Base-by-base conservation (phyloP, 2,329 filamentous ascomycete species). In the Beauveria bassiana region DNA sequence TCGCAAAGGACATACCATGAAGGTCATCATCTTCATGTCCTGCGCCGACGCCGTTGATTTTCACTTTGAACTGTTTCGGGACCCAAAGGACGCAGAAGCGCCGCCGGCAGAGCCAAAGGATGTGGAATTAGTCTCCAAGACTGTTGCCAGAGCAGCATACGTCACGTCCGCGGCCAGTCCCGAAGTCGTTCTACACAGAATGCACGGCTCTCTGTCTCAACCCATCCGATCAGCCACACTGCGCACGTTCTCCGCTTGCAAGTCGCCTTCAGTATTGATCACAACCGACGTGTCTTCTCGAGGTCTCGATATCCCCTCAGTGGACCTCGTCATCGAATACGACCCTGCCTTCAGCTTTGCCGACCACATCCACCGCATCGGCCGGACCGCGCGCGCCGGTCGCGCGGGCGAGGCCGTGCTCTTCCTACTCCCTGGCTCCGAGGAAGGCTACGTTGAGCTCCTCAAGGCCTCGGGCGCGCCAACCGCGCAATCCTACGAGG, bases 11-110 rank as follows among this genome's bases (percentile, higher is more conserved):
- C 91, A 91, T 1, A 90, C 96, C 20, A 97, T 96, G 90, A 98
- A 99, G 74, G 90, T 89, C 24, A 97, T 99, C 64, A 82, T 99
- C 42, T 99, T 99, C 76, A 90, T 99, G 54, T 96, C 93, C 12
- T 99, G 95, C 70, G 93, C 95, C 22, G 95, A 99, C 72, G 95
- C 91, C 1, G 95, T 98, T 63, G 92, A 99, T 72, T 99, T 97
- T 69, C 93, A 98, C 73, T 98, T 92, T 72, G 89, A 96, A 64
- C 78, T 96, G 3, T 84, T 99, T 62, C 87, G 79, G 49, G 68
- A 76, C 28, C 71, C 72, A 0, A 71, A 70, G 12, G 69, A 70
- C 3, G 64, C 69, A 0, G 70, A 72, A 10, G 56, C 66, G 1
- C 65, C 71, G 18, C 65, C 64, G 2, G 62, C 69, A 38, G 66